Evolutionary conservation across 768 basidiomycete species (phyloP).

Genomic region (Macrolepiota albuminosa): DNA sequence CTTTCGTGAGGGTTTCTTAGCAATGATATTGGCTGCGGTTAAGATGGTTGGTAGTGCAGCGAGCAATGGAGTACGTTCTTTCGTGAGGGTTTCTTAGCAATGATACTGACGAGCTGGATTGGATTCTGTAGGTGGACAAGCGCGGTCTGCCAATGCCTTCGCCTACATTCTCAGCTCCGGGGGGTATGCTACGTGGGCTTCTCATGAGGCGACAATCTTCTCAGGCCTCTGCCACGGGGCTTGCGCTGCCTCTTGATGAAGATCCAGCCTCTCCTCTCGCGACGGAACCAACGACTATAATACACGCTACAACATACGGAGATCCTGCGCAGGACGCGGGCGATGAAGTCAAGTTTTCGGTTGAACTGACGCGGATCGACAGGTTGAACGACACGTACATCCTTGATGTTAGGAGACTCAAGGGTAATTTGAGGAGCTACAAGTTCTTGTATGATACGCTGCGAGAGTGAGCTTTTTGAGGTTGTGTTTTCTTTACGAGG

Average conservation of each 20-base stretch:
- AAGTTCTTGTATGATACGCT: conserved; percentile 88
- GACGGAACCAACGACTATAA: conserved; percentile 35
- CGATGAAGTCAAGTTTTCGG: conserved; percentile 94
- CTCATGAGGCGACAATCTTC: conserved; percentile 90
- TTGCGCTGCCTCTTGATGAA: conserved; percentile 39
- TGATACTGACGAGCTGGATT: conserved; percentile 4
- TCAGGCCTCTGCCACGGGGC: conserved; percentile 48
- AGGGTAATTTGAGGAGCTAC: conserved; percentile 90
- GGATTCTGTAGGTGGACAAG: conserved; percentile 65
- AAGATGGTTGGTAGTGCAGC: conserved; percentile 79
- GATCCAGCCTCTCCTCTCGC: conserved; percentile 34
- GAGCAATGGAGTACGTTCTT: conserved; percentile 72
- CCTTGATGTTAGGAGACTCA: conserved; percentile 87
- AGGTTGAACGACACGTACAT: conserved; percentile 87
- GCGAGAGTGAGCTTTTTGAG: conserved; percentile 60
- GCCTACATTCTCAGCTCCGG: conserved; percentile 60
- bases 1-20: too few species aligned
- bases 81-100: conserved; percentile 8
- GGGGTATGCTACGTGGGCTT: conserved; percentile 82
- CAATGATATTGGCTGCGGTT: conserved; percentile 75
- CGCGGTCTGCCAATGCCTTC: conserved; percentile 85
- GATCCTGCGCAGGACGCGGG: conserved; percentile 77
- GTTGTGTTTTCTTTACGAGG: not conserved
- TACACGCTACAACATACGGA: conserved; percentile 66
- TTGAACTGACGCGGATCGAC: conserved; percentile 89